A percentile compares a stretch with the other conserved stretches of the same genome.
phyloP scores from a whole-genome alignment of 768 basidiomycete genomes.

The Leccinum obscurum region DNA sequence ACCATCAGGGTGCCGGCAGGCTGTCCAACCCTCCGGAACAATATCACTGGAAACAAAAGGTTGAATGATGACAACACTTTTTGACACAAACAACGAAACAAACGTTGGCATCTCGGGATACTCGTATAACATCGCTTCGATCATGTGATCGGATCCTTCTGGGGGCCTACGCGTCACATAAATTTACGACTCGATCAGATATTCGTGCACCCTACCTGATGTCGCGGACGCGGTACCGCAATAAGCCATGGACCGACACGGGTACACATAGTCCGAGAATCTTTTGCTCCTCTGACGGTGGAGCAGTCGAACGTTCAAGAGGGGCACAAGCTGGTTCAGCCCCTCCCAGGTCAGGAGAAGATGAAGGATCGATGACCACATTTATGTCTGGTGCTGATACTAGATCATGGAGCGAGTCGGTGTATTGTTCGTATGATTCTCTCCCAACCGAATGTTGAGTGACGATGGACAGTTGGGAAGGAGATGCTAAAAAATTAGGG shows the following conservation, averaged over 20 bases:
- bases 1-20: conserved; percentile 38
- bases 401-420: conserved; percentile 13
- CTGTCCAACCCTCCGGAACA: neutral
- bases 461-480: neutral
- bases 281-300: neutral
- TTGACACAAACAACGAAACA: too few relatives aligned
- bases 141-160: neutral
- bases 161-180: conserved; percentile 8
- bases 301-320: neutral
- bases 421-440: conserved; percentile 19
- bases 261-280: neutral
- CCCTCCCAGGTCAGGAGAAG: neutral
- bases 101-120: conserved; percentile 10
- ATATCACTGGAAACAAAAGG: too few relatives aligned
- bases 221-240: neutral
- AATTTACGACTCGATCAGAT: neutral
- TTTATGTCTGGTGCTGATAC: conserved; percentile 1
- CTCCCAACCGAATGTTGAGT: conserved; percentile 18
- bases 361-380: neutral
- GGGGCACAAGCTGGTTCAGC: neutral
- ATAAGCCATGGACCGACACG: conserved; percentile 7
- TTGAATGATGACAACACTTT: too few relatives aligned
- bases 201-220: conserved; percentile 9
- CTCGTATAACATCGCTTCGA: conserved; percentile 16
- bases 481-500: neutral